Base-by-base conservation (phyloP, 805 yeast species). In the Barnettozyma vustinii region DNA sequence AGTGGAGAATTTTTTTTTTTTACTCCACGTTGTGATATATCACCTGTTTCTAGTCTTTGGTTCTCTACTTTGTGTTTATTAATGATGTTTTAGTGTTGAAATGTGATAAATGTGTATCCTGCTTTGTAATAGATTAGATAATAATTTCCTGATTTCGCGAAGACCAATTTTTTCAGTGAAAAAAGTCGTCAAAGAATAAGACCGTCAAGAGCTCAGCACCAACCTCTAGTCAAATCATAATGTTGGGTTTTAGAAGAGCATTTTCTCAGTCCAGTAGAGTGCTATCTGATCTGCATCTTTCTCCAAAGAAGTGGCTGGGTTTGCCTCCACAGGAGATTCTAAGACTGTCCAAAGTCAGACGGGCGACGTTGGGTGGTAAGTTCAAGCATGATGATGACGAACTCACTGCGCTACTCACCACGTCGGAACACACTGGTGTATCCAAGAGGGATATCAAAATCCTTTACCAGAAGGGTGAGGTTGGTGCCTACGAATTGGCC, bases 301-400 rank as follows among this genome's bases (percentile, higher is more conserved):
- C 77, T 48, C 95, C 95, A 3, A 79, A 78, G 48, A 74, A 77
- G 46, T 86, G 95, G 95, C 70, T 72, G 45, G 86, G 83, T 0
- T 71, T 84, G 50, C 83, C 87, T 13, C 76, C 86, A 15, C 79
- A 80, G 49, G 72, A 75, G 52, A 78, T 86, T 43, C 72, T 84
- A 52, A 76, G 76, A 51, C 70, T 86, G 52, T 86, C 80, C 62
- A 71, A 77, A 54, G 71, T 79, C 57, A 74, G 92, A 64, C 77
- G 77, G 51, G 70, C 72, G 15, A 68, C 68, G n/a, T 56, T 80
- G 19, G 87, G 84, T 9, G 70, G 75, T 10, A 61, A 70, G 35
- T 80, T 79, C 65, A 69, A 67, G 47, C 74, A 74, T 36, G 68
- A 72, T 42, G 68, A 73, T 25, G 79, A 68, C 33, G 90, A 83